Evolutionary conservation across 176 grass and related monocot species (phyloP), one percentile per base, ranked within the genome.

Genomic region (Lolium rigidum): DNA sequence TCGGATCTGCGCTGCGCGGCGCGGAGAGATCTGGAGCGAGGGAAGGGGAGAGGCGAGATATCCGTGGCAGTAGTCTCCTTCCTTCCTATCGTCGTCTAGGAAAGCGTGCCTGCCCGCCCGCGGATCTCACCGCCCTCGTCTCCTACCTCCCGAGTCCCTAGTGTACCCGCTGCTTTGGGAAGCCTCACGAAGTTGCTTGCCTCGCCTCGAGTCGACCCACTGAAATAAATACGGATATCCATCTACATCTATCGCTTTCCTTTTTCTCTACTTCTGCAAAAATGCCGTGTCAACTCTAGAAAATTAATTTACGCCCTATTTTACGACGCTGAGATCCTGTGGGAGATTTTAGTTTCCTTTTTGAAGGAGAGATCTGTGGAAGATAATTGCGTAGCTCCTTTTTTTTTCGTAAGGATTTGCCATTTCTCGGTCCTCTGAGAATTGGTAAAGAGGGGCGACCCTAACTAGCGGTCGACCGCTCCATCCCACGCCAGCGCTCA

Each of bases 61-160:
- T 88, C 47, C 37, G 85, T 76, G 75, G 41, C 41, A 60, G 46
- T 2, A 62, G 16, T 22, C 47, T 58, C 68, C 31, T 35, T 35
- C 31, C 31, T 35, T 35, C 31, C 68, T 69, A 70, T 18, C 78
- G 60, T 4, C 67, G 76, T 18, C 18, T 67, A 28, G 60, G 26
- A 15, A 61, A 49, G 5, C 50, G 44, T 39, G 67, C 10, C 15
- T n/a, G n/a, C n/a, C n/a, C n/a, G n/a, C n/a, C n/a, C 43, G 37
- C 68, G 74, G 73, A 86, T 86, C 84, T 86, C 88, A 86, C 77
- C 65, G 44, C 15, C 31, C 69, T 77, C 78, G 59, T 78, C 52
- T 37, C 57, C 43, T 20, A 49, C 79, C 44, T 51, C 61, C 61
- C 44, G 44, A 74, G 44, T 50, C 39, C n/a, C n/a, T n/a, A n/a